A percentile compares a stretch with the other conserved stretches of the same genome.
Conservation (phyloP, 2,329 filamentous ascomycete species). For the Scortechinia acanthostroma region DNA sequence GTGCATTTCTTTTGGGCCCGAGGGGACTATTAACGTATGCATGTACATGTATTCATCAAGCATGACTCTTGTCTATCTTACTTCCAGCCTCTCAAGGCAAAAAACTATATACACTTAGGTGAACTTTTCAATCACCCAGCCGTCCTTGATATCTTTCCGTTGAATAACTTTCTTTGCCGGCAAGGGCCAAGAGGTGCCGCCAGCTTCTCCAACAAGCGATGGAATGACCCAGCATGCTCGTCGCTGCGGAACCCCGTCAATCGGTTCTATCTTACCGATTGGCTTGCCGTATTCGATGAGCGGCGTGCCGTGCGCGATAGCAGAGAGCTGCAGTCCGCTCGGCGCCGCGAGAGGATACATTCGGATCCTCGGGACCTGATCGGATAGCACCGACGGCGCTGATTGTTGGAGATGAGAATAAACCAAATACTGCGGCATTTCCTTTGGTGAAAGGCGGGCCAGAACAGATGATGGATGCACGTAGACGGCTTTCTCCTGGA, state of each 20-base stretch:
- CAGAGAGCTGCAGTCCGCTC: conserved; percentile 67
- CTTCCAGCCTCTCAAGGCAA: too few relatives aligned
- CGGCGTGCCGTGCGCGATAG: conserved; percentile 77
- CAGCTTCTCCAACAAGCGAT: conserved; percentile 59
- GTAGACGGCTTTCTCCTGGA: conserved; percentile 65
- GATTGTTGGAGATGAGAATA: conserved; percentile 76
- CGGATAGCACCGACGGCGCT: conserved; percentile 12
- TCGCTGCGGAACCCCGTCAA: conserved; percentile 26
- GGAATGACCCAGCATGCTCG: conserved; percentile 80
- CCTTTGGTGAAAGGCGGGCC: conserved; percentile 57
- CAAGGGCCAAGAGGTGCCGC: conserved; percentile 73
- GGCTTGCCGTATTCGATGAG: conserved; percentile 82
- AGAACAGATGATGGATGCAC: conserved; percentile 82
- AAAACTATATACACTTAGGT: not conserved
- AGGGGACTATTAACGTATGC: too few relatives aligned
- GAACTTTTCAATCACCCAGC: conserved; percentile 58
- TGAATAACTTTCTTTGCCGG: conserved; percentile 80
- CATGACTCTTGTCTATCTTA: too few relatives aligned
- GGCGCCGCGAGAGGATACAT: conserved; percentile 84
- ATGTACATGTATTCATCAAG: too few relatives aligned
- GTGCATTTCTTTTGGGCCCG: too few relatives aligned
- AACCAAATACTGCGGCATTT: conserved; percentile 80
- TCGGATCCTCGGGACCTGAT: conserved; percentile 64
- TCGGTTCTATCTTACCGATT: conserved; percentile 67
- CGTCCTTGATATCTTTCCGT: conserved; percentile 62